Conservation (phyloP, 208 protist species). For the Jaenimonas drosophilae region DNA sequence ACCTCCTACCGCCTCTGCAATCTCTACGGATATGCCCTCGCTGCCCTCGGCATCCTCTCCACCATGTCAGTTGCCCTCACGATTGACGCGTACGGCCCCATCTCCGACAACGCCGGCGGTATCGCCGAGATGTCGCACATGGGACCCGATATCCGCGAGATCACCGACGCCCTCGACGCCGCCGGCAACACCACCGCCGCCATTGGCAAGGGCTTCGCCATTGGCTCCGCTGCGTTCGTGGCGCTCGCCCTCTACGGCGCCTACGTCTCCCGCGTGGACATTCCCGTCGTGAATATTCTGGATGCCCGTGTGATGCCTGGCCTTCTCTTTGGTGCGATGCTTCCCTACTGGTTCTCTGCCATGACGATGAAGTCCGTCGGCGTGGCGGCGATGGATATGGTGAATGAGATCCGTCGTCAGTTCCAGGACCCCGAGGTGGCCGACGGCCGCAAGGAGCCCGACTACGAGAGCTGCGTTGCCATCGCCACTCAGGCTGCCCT, state of each 20-base stretch:
- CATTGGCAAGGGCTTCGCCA: slow-evolving; percentile 95
- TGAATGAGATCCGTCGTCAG: slow-evolving; percentile 91
- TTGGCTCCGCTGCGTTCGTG: slow-evolving; percentile 90
- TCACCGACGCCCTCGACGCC: slow-evolving; percentile 92
- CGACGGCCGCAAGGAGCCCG: slow-evolving; percentile 81
- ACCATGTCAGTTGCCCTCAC: slow-evolving; percentile 86
- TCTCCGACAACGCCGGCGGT: slow-evolving; percentile 94
- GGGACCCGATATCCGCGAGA: slow-evolving; percentile 79
- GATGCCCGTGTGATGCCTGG: slow-evolving; percentile 74
- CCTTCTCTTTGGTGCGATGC: slow-evolving; percentile 89
- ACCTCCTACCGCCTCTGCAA: slow-evolving; percentile 58
- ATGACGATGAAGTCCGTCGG: slow-evolving; percentile 94
- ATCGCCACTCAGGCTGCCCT: slow-evolving; percentile 90
- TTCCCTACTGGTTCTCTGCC: slow-evolving; percentile 94
- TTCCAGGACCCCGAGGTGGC: slow-evolving; percentile 82
- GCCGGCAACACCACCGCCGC: slow-evolving; percentile 95
- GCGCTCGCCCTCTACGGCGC: slow-evolving; percentile 91
- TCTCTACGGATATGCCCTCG: slow-evolving; percentile 90
- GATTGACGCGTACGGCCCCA: slow-evolving; percentile 95
- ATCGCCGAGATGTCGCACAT: slow-evolving; percentile 92
- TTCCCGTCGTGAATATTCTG: slow-evolving; percentile 64
- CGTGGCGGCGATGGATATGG: slow-evolving; percentile 89
- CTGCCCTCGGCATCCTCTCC: slow-evolving; percentile 94
- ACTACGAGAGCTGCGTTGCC: slow-evolving; percentile 90
- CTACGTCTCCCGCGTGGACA: slow-evolving; percentile 68